Conservation (phyloP, 2,329 filamentous ascomycete genomes). For the Thielaviopsis musarum region DNA sequence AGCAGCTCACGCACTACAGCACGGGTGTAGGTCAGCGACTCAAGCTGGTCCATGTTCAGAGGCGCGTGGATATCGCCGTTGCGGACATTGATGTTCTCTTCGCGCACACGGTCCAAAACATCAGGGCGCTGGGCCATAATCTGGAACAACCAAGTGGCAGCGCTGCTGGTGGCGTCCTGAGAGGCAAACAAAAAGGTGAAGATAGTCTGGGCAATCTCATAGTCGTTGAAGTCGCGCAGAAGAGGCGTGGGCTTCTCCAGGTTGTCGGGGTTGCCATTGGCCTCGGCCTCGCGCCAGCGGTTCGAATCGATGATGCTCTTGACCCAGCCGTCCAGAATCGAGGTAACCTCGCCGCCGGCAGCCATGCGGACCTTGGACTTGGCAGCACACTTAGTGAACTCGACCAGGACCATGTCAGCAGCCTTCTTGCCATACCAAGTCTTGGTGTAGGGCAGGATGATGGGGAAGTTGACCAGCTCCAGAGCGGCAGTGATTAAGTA, state of each 20-base stretch:
- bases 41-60: slow-evolving; percentile 70
- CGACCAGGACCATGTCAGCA: slow-evolving; percentile 74
- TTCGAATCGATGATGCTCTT: slow-evolving; percentile 75
- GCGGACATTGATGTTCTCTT: slow-evolving; percentile 69
- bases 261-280: slow-evolving; percentile 49
- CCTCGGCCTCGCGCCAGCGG: slow-evolving; percentile 62
- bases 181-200: slow-evolving; percentile 97
- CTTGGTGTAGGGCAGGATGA: slow-evolving; percentile 88
- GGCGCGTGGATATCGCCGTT: slow-evolving; percentile 55
- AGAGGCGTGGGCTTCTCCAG: slow-evolving; percentile 68
- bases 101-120: slow-evolving; percentile 71
- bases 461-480: slow-evolving; percentile 94
- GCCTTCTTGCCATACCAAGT: slow-evolving; percentile 97
- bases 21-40: slow-evolving; percentile 76
- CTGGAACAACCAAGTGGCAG: slow-evolving; percentile 90
- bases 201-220: slow-evolving; percentile 81
- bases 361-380: slow-evolving; percentile 89
- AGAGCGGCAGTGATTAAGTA: slow-evolving; percentile 90
- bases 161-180: slow-evolving; percentile 90
- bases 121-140: slow-evolving; percentile 88
- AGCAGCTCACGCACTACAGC: slow-evolving; percentile 83
- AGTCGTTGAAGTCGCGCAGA: slow-evolving; percentile 74
- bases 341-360: slow-evolving; percentile 68
- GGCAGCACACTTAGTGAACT: slow-evolving; percentile 80
- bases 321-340: slow-evolving; percentile 94